These are phyloP conservation scores for Tremella fuciformis DNA, from an alignment of 768 basidiomycete genomes.

Conservation along the genomic window DNA sequence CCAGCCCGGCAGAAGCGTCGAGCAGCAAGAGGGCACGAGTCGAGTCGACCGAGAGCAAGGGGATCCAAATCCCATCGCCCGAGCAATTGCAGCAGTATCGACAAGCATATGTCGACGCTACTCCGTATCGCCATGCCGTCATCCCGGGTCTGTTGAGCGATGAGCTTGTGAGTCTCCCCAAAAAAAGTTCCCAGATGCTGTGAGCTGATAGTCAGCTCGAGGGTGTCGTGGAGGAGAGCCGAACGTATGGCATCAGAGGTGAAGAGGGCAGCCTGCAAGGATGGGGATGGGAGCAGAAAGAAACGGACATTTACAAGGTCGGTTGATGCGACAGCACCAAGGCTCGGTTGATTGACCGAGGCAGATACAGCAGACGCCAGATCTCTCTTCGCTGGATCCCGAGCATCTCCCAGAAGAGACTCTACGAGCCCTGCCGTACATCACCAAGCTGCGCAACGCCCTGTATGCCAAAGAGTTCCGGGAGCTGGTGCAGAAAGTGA, in stretches of 20 bases:
- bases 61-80: constrained; percentile 7
- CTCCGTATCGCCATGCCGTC: constrained; percentile 78
- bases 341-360: not conserved
- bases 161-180: constrained; percentile 61
- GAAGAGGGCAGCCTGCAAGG: constrained; percentile 46
- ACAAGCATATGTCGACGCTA: constrained; percentile 59
- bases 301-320: constrained; percentile 98
- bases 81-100: constrained; percentile 21
- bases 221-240: constrained; percentile 46
- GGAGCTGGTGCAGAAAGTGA: constrained; percentile 74
- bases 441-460: constrained; percentile 79
- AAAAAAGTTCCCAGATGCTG: not conserved
- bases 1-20: not conserved
- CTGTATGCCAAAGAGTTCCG: constrained; percentile 84
- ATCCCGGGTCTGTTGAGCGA: constrained; percentile 80
- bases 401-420: constrained; percentile 72
- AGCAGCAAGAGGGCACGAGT: constrained; percentile 1
- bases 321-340: not conserved
- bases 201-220: constrained; percentile 39
- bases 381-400: constrained; percentile 79
- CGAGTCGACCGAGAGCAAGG: constrained; percentile 3
- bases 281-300: constrained; percentile 64
- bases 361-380: constrained; percentile 94
- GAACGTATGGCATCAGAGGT: constrained; percentile 45
- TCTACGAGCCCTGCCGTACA: constrained; percentile 71